Conservation (phyloP, 306 rosid genomes). For the Fagus crenata region DNA sequence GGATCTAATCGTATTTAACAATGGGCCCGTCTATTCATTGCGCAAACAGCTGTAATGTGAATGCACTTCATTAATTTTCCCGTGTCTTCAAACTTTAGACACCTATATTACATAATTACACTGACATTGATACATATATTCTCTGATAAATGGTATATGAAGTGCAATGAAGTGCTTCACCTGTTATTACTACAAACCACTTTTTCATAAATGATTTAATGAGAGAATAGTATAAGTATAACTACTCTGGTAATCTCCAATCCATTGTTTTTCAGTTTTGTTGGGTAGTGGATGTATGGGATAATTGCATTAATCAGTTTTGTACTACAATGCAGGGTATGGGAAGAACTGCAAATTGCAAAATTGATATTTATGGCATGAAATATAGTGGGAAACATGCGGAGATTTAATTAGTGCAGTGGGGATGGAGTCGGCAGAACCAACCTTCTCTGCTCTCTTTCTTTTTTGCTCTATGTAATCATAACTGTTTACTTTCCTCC, state of each 20-base stretch:
- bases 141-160: background rate
- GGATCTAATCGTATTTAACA: background rate
- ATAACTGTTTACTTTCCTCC: slow-evolving; percentile 25
- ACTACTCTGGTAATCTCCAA: background rate
- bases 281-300: background rate
- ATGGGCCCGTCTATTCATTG: background rate
- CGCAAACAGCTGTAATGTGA: slow-evolving; percentile 9
- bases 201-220: background rate
- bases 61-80: background rate
- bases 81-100: background rate
- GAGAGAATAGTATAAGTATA: background rate
- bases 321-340: background rate
- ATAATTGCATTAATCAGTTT: background rate
- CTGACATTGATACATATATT: background rate
- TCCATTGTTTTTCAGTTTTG: background rate
- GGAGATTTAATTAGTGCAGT: slow-evolving; percentile 2
- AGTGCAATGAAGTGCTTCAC: background rate
- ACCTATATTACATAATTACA: background rate
- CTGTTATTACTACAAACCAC: background rate
- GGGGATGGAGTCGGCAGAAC: background rate
- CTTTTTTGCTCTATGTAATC: slow-evolving; percentile 6
- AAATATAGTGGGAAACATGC: background rate
- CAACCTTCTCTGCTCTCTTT: background rate
- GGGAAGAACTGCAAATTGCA: background rate
- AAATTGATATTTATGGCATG: background rate